Percentiles rank a stretch among this genome's conserved stretches.
Evolutionary conservation across 805 yeast genomes (phyloP).

Genomic region (Candida quercuum): DNA sequence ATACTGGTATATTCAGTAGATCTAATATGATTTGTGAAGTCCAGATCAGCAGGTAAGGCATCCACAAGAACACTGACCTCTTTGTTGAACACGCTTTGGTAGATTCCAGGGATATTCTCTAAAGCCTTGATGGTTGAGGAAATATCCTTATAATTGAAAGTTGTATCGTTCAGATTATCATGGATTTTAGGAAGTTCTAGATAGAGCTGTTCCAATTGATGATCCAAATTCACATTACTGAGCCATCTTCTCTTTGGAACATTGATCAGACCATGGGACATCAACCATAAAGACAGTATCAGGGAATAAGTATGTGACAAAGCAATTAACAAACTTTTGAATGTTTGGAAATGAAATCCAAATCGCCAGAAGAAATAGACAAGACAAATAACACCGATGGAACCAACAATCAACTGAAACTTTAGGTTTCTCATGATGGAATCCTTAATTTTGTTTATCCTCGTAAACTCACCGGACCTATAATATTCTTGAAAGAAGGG

Average conservation of each 20-base stretch:
- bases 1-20: slow-evolving; percentile 18
- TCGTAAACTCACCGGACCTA: slow-evolving; percentile 60
- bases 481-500: slow-evolving; percentile 73
- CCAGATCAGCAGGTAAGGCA: slow-evolving; percentile 14
- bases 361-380: slow-evolving; percentile 53
- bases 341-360: slow-evolving; percentile 47
- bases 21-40: slow-evolving; percentile 20
- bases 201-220: slow-evolving; percentile 37
- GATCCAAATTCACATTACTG: slow-evolving; percentile 30
- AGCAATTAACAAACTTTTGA: slow-evolving; percentile 68
- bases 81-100: slow-evolving; percentile 12
- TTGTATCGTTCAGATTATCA: slow-evolving; percentile 60
- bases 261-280: slow-evolving; percentile 75
- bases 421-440: slow-evolving; percentile 52
- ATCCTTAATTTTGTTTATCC: slow-evolving; percentile 41
- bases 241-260: slow-evolving; percentile 48
- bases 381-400: slow-evolving; percentile 46
- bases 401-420: slow-evolving; percentile 55
- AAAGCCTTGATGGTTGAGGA: slow-evolving; percentile 54
- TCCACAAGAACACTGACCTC: slow-evolving; percentile 10
- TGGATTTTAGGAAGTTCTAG: slow-evolving; percentile 49
- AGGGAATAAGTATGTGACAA: slow-evolving; percentile 73
- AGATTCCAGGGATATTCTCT: slow-evolving; percentile 20
- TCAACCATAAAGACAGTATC: slow-evolving; percentile 70
- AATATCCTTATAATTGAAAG: slow-evolving; percentile 56